These are phyloP conservation scores for Castanopsis chinensis DNA, from an alignment of 306 rosid species.

Conservation along the genomic window DNA sequence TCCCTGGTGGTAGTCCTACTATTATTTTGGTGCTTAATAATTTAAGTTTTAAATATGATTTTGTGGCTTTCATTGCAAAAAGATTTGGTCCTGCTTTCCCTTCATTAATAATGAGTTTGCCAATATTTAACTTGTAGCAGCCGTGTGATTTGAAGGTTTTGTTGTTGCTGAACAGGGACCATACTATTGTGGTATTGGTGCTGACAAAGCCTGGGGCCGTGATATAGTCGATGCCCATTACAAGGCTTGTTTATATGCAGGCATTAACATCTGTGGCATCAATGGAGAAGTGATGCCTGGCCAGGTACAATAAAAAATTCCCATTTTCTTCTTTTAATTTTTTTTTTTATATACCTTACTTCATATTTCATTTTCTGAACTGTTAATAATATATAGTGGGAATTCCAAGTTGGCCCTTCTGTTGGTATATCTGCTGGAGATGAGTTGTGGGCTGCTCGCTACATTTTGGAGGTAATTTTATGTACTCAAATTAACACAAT, in stretches of 20 bases:
- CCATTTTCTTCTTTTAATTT: background rate
- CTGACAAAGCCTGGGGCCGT: constrained; percentile 89
- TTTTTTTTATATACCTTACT: background rate
- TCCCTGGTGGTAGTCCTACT: background rate
- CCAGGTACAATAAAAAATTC: constrained; percentile 40
- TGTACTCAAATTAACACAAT: background rate
- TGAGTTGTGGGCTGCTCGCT: constrained; percentile 88
- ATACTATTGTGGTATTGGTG: constrained; percentile 77
- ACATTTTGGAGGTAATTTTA: constrained; percentile 68
- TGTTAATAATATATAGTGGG: constrained; percentile 56
- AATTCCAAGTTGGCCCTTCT: constrained; percentile 92
- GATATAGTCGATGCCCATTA: constrained; percentile 82
- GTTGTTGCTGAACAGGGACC: constrained; percentile 60
- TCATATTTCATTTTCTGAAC: background rate
- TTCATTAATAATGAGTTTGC: background rate
- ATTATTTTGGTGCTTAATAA: background rate
- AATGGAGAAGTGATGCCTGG: constrained; percentile 98
- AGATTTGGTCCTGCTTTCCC: background rate
- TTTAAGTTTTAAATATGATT: background rate
- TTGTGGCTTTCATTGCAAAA: background rate
- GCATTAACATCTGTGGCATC: constrained; percentile 81
- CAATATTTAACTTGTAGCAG: background rate
- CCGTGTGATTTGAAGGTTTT: background rate
- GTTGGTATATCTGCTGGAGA: constrained; percentile 86
- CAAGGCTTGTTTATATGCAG: constrained; percentile 88